Base-by-base conservation (phyloP, 208 protist species). In the Crithidia sp. region DNA sequence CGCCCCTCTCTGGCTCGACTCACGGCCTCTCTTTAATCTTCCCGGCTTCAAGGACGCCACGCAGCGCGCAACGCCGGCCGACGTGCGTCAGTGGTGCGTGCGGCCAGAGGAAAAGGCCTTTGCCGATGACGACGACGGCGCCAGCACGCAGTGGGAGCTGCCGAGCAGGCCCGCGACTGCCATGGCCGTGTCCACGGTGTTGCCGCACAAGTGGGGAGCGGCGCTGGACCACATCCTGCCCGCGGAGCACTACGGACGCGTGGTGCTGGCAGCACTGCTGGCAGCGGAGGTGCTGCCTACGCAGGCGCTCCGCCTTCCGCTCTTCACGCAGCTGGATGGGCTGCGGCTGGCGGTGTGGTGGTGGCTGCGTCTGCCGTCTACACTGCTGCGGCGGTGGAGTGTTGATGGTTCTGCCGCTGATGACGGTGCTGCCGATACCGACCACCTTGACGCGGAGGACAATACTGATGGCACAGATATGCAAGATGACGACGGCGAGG, bases 261-360 rank as follows among this genome's bases (percentile, higher is more conserved):
- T 79, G 43, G 53, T 74, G 37, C 49, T 79, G 16, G 67, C 49
- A 9, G 60, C 77, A 7, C 69, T 96, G 28, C 81, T 96, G 12
- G 69, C 66, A 14, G 87, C 85, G 5, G 71, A 80, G 36, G 62
- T 93, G 3, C 49, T 86, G 3, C 88, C 91, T 6, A 83, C 81
- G 8, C 76, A 64, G 6, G 82, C 83, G 28, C 67, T 90, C 28
- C 58, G 59, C 37, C 59, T 88, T 36, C 37, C 3, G n/a, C 50
- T 70, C 62, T 67, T 76, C 82, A 43, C 28, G 13, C 61, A 74
- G 57, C 66, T 82, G 4, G 78, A 86, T 47, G 74, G 74, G 36
- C 75, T 94, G 43, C 86, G 76, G 36, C 74, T 96, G 47, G 54
- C 79, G 59, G 68, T 94, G 64, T 94, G 86, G 84, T 81, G 93